Base-by-base conservation (phyloP, 768 basidiomycete species). In the Boletus rex-veris region DNA sequence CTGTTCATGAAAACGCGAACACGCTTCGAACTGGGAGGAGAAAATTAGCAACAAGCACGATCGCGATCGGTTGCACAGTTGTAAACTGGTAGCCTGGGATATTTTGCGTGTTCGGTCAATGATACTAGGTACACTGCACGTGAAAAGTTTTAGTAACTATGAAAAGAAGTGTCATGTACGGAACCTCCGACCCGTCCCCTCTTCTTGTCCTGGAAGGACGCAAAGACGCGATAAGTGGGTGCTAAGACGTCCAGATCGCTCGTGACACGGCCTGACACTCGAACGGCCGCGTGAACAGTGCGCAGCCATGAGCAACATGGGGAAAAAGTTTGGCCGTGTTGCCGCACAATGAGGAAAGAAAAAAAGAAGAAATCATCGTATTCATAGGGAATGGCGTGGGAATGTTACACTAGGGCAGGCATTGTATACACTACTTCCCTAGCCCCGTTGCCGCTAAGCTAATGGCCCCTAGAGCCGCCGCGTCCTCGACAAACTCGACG, bases 231-330 rank as follows among this genome's bases (percentile, higher is more conserved):
- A 84, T 66, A 77, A 38, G 63, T 73, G 86, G 88, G 89, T 90
- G 48, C 88, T 91, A 62, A 90, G 89, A 90, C 78, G 86, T 85
- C 83, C 87, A 71, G 56, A 59, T 87, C 74, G 55, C 60, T 90
- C 88, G 79, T 75, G 75, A 76, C 89, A 86, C 86, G 79, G 78
- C 85, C 77, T 89, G 89, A 91, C 89, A 89, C 89, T 91, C 89
- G 69, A 90, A 90, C 87, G 70, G 77, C 85, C 79, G 82, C 85
- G 77, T 87, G 67, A 64, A 73, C 4, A 60, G 59, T 70, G 74
- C 70, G 78, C 84, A 75, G 81, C 77, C 76, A 88, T 85, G 89
- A 91, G 89, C 89, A 91, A 91, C 89, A 88, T 81, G 81, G 88
- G 89, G 85, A 86, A 87, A 87, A 73, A 66, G 69, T 61, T 77